phyloP scores from a whole-genome alignment of 2,329 filamentous ascomycete genomes.

The Davidsoniella australis region DNA sequence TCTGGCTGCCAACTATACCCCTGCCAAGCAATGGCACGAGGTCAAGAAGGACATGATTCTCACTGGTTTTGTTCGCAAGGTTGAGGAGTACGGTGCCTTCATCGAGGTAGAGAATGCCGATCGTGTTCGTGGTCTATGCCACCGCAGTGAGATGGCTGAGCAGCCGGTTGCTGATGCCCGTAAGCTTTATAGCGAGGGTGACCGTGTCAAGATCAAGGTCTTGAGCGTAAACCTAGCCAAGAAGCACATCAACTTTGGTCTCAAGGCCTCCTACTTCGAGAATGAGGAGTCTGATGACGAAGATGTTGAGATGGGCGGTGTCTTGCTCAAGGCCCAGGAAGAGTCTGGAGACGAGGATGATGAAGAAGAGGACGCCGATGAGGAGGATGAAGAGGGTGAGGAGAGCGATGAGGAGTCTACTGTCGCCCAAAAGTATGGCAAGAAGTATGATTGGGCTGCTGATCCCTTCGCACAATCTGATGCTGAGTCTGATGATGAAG shows the following conservation, averaged over 20 bases:
- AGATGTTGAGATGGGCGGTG: conserved; percentile 30
- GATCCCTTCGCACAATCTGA: conserved; percentile 46
- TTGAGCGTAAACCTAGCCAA: conserved; percentile 59
- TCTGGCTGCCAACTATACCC: conserved; percentile 61
- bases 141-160: conserved; percentile 82
- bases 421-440: conserved; percentile 32
- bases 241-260: conserved; percentile 68
- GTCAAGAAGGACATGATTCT: conserved; percentile 65
- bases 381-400: conserved; percentile 24
- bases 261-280: conserved; percentile 85
- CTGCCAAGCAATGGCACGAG: conserved; percentile 57
- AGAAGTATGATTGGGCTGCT: conserved; percentile 81
- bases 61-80: conserved; percentile 80
- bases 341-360: conserved; percentile 27
- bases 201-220: conserved; percentile 83
- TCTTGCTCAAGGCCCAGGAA: conserved; percentile 19
- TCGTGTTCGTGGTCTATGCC: conserved; percentile 85
- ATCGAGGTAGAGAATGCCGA: conserved; percentile 73
- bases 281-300: conserved; percentile 33
- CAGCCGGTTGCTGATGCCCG: conserved; percentile 66
- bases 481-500: conserved; percentile 27
- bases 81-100: conserved; percentile 90
- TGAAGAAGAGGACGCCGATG: conserved; percentile 23
- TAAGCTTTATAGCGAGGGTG: conserved; percentile 77
- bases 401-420: conserved; percentile 23